These are phyloP conservation scores for Geoglossum cookeanum DNA, from an alignment of 2,329 filamentous ascomycete genomes.

Conservation along the genomic window DNA sequence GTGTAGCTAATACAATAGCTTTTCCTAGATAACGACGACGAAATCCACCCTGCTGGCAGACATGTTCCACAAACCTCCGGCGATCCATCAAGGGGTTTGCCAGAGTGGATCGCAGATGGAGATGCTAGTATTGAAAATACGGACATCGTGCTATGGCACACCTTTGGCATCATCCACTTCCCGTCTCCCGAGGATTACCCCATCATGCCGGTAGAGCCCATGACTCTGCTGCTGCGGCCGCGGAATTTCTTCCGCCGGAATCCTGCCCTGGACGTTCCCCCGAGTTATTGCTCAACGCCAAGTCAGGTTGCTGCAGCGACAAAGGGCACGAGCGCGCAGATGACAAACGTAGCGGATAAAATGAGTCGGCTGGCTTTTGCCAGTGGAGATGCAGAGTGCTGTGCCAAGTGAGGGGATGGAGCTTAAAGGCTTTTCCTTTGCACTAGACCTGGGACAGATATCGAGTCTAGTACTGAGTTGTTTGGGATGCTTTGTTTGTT, in stretches of 20 bases:
- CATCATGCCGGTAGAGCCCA: constrained; percentile 74
- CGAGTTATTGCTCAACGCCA: constrained; percentile 53
- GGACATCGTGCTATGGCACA: constrained; percentile 84
- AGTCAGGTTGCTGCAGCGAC: constrained; percentile 39
- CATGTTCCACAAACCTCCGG: constrained; percentile 80
- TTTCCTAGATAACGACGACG: constrained; percentile 48
- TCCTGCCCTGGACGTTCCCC: constrained; percentile 63
- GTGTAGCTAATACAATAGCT: constrained; percentile 5
- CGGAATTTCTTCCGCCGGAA: constrained; percentile 69
- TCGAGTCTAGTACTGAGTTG: no score
- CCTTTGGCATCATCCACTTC: constrained; percentile 80
- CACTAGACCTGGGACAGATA: no score
- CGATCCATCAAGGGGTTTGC: constrained; percentile 52
- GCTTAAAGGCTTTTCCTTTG: neutral
- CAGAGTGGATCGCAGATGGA: constrained; percentile 51
- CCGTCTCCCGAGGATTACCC: constrained; percentile 81
- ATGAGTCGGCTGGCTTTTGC: constrained; percentile 25
- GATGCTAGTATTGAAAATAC: constrained; percentile 45
- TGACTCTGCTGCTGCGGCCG: constrained; percentile 60
- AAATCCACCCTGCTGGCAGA: constrained; percentile 69
- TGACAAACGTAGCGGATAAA: constrained; percentile 20
- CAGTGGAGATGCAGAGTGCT: neutral
- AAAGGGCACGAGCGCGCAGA: constrained; percentile 22
- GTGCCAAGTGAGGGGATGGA: neutral
- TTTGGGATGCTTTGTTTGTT: no score